Percentiles rank a stretch among this genome's conserved stretches.
phyloP scores from a whole-genome alignment of 2,329 filamentous ascomycete species.

The Aspergillus sp. region DNA sequence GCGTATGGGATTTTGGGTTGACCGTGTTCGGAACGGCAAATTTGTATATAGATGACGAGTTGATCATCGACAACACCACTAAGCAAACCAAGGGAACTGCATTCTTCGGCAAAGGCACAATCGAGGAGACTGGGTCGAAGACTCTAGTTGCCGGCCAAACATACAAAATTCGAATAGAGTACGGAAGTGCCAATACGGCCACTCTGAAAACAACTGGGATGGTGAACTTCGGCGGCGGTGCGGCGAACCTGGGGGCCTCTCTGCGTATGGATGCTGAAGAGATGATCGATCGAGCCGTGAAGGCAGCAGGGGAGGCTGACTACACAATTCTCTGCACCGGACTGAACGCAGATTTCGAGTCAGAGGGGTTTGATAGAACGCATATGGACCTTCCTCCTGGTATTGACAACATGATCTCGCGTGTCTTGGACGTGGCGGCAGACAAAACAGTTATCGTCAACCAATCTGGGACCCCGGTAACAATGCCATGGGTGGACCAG shows the following conservation, averaged over 20 bases:
- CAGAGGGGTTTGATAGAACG: constrained; percentile 46
- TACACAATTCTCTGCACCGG: constrained; percentile 74
- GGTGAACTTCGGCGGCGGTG: constrained; percentile 56
- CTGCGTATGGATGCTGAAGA: constrained; percentile 31
- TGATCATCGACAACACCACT: constrained; percentile 64
- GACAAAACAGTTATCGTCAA: constrained; percentile 67
- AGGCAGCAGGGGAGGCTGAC: constrained; percentile 66
- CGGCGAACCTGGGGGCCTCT: constrained; percentile 59
- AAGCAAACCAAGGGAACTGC: constrained; percentile 60
- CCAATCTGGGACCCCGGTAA: constrained; percentile 69
- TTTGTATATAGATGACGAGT: constrained; percentile 59
- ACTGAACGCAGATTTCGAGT: constrained; percentile 58
- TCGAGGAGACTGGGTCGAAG: constrained; percentile 59
- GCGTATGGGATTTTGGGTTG: constrained; percentile 61
- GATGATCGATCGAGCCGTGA: constrained; percentile 50
- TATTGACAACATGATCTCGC: constrained; percentile 57
- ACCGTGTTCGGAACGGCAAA: constrained; percentile 63
- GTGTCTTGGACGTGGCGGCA: constrained; percentile 64
- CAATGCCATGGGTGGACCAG: constrained; percentile 46
- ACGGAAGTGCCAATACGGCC: constrained; percentile 56
- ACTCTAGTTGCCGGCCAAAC: constrained; percentile 56
- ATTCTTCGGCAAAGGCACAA: constrained; percentile 63
- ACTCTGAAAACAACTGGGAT: constrained; percentile 49
- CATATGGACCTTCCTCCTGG: constrained; percentile 55
- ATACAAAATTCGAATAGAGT: constrained; percentile 59